Conservation (phyloP, 257 asterid genomes). For the Agastache rugosa region DNA sequence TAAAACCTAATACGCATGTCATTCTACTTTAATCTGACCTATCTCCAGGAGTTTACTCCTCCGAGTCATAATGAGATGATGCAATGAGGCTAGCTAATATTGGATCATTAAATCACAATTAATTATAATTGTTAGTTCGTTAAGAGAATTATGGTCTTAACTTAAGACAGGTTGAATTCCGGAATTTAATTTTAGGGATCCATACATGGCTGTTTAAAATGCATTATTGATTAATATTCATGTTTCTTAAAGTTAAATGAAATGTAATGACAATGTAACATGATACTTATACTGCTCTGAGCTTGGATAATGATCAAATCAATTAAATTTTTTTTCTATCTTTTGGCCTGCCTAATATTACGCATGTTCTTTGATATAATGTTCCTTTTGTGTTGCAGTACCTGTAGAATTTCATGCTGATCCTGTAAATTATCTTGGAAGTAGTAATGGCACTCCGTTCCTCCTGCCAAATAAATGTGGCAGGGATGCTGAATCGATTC, state of each 20-base stretch:
- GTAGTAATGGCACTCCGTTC: constrained; percentile 45
- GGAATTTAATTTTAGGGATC: neutral
- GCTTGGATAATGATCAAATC: constrained; percentile 3
- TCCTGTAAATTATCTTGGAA: constrained; percentile 68
- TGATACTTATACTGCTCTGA: neutral
- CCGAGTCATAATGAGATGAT: too few species aligned
- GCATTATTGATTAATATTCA: neutral
- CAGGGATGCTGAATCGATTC: constrained; percentile 56
- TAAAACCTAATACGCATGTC: neutral
- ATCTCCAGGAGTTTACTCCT: too few species aligned
- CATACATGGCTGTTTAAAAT: neutral
- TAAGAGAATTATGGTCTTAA: neutral
- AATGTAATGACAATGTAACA: neutral
- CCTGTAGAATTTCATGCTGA: constrained; percentile 57
- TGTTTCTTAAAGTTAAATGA: too few species aligned
- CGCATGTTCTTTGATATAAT: constrained; percentile 19
- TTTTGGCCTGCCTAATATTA: constrained; percentile 4
- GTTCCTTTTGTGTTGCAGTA: constrained; percentile 46
- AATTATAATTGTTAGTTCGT: neutral
- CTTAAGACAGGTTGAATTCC: neutral
- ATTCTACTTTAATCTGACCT: neutral
- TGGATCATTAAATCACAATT: too few species aligned
- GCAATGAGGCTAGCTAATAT: too few species aligned
- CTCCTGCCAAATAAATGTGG: constrained; percentile 52
- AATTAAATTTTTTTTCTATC: neutral